Evolutionary conservation across 2,329 filamentous ascomycete genomes (phyloP).

Genomic region (Colletotrichum theobromicola): DNA sequence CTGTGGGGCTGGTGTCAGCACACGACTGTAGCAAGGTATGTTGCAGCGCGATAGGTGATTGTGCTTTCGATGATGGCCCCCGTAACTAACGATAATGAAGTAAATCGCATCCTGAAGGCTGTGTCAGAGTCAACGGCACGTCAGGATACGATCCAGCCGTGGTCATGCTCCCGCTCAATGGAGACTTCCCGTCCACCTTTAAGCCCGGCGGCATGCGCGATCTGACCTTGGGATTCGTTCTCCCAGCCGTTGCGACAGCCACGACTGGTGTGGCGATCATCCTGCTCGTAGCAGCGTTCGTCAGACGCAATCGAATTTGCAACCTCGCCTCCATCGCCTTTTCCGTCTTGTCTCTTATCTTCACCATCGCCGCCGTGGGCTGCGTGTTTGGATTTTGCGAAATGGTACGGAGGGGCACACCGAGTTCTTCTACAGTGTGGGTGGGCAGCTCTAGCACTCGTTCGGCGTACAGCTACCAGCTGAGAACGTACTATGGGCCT

Average conservation of each 20-base stretch:
- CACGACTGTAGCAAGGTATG: neutral
- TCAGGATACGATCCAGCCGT: neutral
- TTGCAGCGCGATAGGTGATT: accelerated
- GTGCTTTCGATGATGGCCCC: no score
- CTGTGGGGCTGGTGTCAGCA: neutral
- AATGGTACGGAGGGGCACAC: neutral
- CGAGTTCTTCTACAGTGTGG: accelerated
- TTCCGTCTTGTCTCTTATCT: neutral
- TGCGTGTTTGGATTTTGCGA: neutral
- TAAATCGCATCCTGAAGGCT: neutral
- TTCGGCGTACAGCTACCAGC: neutral
- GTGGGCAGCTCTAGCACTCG: neutral
- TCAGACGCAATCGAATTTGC: neutral
- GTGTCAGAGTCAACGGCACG: neutral
- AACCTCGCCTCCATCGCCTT: neutral
- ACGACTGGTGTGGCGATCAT: neutral
- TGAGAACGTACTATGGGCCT: neutral
- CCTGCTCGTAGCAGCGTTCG: accelerated
- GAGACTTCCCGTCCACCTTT: no score
- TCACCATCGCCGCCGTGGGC: neutral
- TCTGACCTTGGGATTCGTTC: neutral
- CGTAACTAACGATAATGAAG: neutral
- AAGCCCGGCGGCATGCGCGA: neutral
- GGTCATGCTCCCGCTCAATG: neutral
- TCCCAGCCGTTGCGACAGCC: neutral